Evolutionary conservation across 305 asterid genomes (phyloP), one percentile per base, ranked within the genome.

Genomic region (Nicotiana rustica): DNA sequence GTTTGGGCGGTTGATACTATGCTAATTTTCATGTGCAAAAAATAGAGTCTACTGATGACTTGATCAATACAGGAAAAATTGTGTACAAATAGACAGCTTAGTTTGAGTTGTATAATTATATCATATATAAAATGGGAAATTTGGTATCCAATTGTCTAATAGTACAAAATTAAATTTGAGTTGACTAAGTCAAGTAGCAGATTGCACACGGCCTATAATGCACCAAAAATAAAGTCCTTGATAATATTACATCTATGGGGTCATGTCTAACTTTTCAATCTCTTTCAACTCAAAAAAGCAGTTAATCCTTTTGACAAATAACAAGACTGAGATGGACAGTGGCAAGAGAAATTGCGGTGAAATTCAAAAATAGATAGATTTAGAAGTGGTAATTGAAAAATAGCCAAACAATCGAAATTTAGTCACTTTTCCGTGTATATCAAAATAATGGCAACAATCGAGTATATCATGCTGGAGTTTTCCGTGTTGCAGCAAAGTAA

Each of bases 121-220:
- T 25, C 29, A 25, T 25, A 25, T 25, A 25, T 25, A 25, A 10
- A 71, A 49, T 5, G 5, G 60, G 36, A 5, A 73, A 73, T 57
- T 17, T 1, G 2, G 59, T 55, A 17, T 10, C 9, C 8, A 17
- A 57, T 47, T 19, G 19, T 18, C 44, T 44, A 19, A n/a, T 36
- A 68, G 6, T n/a, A 70, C 52, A 8, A 44, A 41, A 44, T 44
- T 44, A 44, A 44, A 70, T 69, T 21, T 73, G 62, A 25, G 64
- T 49, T 25, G 79, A 73, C 79, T 73, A 49, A 21, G 79, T 73
- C 79, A 49, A 49, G 25, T 73, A 19, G 61, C 38, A 3, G 12
- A 52, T 44, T 71, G 6, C 19, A 65, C 18, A 65, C 70, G 41
- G 41, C 18, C 70, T 25, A 38, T 41, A 12, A 13, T 65, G 17